These are phyloP conservation scores for Fusarium multiceps DNA, from an alignment of 2,329 filamentous ascomycete species.

Conservation along the genomic window DNA sequence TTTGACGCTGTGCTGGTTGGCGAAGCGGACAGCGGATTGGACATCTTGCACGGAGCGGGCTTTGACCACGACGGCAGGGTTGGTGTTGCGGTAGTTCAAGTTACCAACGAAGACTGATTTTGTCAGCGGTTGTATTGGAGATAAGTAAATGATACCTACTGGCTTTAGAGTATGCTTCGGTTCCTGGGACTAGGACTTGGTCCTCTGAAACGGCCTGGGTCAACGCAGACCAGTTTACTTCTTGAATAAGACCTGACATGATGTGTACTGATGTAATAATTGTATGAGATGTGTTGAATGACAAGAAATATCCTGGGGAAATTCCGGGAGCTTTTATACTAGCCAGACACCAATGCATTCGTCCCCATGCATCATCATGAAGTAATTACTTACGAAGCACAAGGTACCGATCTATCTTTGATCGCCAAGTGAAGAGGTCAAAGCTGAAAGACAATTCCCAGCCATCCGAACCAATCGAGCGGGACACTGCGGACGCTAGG, in stretches of 20 bases:
- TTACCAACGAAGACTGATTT: neutral
- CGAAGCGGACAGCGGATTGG: neutral
- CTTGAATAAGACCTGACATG: neutral
- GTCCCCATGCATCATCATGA: neutral
- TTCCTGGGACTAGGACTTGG: neutral
- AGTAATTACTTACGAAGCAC: neutral
- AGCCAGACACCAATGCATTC: too few species aligned
- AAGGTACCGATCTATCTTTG: too few species aligned
- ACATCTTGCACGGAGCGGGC: neutral
- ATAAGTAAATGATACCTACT: fast-evolving
- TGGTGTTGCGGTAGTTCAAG: neutral
- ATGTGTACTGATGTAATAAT: too few species aligned
- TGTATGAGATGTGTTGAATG: neutral
- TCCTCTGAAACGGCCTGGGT: neutral
- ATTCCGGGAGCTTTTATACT: neutral
- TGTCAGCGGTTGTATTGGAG: fast-evolving
- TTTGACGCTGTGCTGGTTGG: neutral
- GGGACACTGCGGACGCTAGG: neutral
- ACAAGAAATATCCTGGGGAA: fast-evolving
- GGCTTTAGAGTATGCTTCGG: neutral
- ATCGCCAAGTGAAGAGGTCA: neutral
- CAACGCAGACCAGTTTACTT: neutral
- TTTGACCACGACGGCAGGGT: neutral
- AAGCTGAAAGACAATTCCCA: neutral
- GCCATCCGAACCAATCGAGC: neutral